Evolutionary conservation across 1,284 basidiomycete species (phyloP).

Genomic region (Heliocybe sulcata): DNA sequence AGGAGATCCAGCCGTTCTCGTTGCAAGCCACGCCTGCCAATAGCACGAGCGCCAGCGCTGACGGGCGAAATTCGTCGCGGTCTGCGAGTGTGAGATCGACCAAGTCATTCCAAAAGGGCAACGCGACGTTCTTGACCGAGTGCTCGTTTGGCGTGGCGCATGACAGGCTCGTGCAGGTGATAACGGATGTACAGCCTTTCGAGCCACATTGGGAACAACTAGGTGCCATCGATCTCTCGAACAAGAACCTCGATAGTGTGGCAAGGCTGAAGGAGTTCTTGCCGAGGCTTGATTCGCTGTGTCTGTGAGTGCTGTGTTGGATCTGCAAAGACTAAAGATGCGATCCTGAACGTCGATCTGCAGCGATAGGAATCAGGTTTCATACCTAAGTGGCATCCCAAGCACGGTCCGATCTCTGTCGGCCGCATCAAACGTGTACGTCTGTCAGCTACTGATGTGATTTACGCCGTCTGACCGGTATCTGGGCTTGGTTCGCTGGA

Average conservation of each 20-base stretch:
- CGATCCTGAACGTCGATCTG: slow-evolving; percentile 7
- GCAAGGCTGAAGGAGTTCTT: slow-evolving; percentile 92
- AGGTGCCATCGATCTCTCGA: slow-evolving; percentile 69
- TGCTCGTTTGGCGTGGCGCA: slow-evolving; percentile 93
- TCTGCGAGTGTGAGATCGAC: slow-evolving; percentile 23
- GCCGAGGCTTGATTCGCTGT: slow-evolving; percentile 76
- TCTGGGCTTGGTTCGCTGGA: not conserved
- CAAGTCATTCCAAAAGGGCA: slow-evolving; percentile 24
- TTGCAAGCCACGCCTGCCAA: slow-evolving; percentile 28
- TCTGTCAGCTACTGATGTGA: slow-evolving; percentile 7
- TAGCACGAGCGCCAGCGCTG: slow-evolving; percentile 7
- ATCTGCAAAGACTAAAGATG: not conserved
- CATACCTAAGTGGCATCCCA: slow-evolving; percentile 86
- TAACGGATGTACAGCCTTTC: slow-evolving; percentile 94
- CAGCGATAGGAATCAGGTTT: slow-evolving; percentile 77
- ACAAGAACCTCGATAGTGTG: slow-evolving; percentile 81
- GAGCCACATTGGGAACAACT: slow-evolving; percentile 92
- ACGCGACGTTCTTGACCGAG: slow-evolving; percentile 86
- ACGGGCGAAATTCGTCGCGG: slow-evolving; percentile 38
- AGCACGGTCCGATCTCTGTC: slow-evolving; percentile 72
- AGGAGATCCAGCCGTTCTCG: slow-evolving; percentile 39
- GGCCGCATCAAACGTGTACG: slow-evolving; percentile 72
- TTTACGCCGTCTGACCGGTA: not conserved
- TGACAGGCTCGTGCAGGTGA: slow-evolving; percentile 85
- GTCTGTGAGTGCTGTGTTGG: slow-evolving; percentile 50